phyloP scores from a whole-genome alignment of 352 stramenopile species.

The Globisporangium spinosum region DNA sequence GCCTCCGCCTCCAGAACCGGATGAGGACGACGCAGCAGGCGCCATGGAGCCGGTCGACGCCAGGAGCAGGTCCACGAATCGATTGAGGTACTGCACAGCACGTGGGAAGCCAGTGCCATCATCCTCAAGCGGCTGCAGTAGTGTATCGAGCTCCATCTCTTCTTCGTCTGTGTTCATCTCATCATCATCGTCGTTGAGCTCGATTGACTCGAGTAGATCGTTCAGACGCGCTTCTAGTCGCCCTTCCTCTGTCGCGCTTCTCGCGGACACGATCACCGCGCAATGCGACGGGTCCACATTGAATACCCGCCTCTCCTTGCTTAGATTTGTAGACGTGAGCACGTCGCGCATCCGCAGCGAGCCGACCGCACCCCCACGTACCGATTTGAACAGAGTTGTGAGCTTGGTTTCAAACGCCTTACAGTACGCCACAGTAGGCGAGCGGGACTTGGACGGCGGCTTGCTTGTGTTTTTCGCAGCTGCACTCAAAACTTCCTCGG shows the following conservation, averaged over 20 bases:
- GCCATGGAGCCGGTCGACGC: conserved; percentile 18
- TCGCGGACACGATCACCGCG: conserved; percentile 52
- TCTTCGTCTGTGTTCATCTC: conserved; percentile 22
- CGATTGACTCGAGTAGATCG: conserved; percentile 39
- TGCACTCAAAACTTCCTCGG: conserved; percentile 39
- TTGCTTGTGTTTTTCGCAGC: conserved; percentile 24
- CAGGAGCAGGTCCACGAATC: conserved; percentile 59
- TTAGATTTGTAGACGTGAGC: conserved; percentile 44
- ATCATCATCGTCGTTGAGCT: conserved; percentile 24
- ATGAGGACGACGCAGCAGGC: conserved; percentile 5
- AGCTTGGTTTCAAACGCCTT: conserved; percentile 58
- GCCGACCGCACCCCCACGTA: conserved; percentile 50
- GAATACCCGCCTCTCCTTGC: conserved; percentile 66
- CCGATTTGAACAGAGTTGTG: conserved; percentile 43
- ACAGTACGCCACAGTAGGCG: conserved; percentile 49
- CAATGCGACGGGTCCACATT: conserved; percentile 68
- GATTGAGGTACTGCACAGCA: conserved; percentile 53
- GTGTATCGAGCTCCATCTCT: conserved; percentile 23
- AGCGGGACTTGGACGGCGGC: conserved; percentile 26
- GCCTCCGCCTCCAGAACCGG: conserved; percentile 1
- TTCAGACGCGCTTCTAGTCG: conserved; percentile 35
- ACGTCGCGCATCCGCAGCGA: conserved; percentile 53
- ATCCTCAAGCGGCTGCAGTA: conserved; percentile 46
- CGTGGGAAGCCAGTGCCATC: conserved; percentile 57
- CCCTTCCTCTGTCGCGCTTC: conserved; percentile 27